These are phyloP conservation scores for Ambrosia artemisiifolia DNA, from an alignment of 129 eudicot genomes.

Conservation along the genomic window DNA sequence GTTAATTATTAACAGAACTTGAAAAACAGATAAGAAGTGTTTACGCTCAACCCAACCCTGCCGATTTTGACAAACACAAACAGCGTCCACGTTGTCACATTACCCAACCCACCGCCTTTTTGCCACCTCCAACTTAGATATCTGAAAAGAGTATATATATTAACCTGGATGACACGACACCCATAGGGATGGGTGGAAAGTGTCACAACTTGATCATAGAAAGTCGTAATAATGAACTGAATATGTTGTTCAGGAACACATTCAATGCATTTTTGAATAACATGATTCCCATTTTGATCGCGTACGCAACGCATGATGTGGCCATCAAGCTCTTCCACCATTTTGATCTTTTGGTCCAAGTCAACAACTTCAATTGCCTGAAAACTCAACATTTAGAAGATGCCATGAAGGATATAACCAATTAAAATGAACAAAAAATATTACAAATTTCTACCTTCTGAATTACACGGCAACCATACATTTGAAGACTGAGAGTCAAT, in stretches of 20 bases:
- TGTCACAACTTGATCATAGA: constrained; percentile 80
- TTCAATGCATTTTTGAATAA: constrained; percentile 91
- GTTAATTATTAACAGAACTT: background rate
- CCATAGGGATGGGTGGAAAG: constrained; percentile 95
- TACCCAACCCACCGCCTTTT: background rate
- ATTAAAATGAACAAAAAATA: background rate
- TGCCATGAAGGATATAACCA: background rate
- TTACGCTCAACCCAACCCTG: background rate
- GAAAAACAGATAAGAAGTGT: background rate
- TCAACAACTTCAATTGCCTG: constrained; percentile 97
- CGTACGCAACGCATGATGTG: constrained; percentile 92
- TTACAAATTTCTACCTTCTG: constrained; percentile 48
- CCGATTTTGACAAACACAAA: background rate
- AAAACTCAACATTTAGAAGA: background rate
- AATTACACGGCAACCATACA: constrained; percentile 81
- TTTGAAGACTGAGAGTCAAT: constrained; percentile 70
- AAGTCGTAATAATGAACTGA: constrained; percentile 69
- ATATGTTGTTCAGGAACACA: constrained; percentile 90
- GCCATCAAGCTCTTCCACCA: constrained; percentile 91
- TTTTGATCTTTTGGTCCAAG: constrained; percentile 86
- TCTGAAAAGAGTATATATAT: background rate
- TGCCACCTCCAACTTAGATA: background rate
- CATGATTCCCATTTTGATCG: constrained; percentile 93
- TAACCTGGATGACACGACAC: constrained; percentile 89
- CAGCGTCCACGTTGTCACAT: background rate